Conservation (phyloP, 2,329 filamentous ascomycete species). For the Penicillium janthinellum region DNA sequence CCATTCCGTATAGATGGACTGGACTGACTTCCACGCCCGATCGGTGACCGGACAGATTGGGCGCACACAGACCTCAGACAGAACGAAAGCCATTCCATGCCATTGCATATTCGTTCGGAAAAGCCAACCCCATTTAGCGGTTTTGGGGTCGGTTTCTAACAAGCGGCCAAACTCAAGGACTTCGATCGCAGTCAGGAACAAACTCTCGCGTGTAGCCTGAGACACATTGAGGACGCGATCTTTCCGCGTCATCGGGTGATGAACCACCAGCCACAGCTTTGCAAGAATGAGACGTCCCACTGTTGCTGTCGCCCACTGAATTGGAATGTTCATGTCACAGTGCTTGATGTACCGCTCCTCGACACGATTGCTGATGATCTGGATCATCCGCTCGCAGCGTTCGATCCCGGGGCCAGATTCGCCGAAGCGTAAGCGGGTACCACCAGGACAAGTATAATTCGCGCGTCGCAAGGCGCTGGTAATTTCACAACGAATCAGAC, state of each 20-base stretch:
- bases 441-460: slow-evolving; percentile 39
- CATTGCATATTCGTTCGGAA: slow-evolving; percentile 67
- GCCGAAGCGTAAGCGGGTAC: slow-evolving; percentile 22
- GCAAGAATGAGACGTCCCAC: slow-evolving; percentile 71
- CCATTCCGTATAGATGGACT: slow-evolving; percentile 46
- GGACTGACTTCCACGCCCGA: slow-evolving; percentile 62
- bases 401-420: slow-evolving; percentile 27
- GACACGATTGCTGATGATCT: slow-evolving; percentile 56
- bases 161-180: slow-evolving; percentile 71
- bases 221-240: slow-evolving; percentile 58
- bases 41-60: slow-evolving; percentile 60
- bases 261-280: slow-evolving; percentile 76
- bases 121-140: slow-evolving; percentile 66
- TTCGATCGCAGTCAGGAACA: slow-evolving; percentile 73
- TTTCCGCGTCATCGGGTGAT: slow-evolving; percentile 70
- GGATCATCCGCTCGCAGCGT: slow-evolving; percentile 50
- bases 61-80: slow-evolving; percentile 61
- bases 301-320: slow-evolving; percentile 70
- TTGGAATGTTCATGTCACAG: slow-evolving; percentile 53
- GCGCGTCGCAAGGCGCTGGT: slow-evolving; percentile 46
- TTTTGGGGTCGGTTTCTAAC: slow-evolving; percentile 64
- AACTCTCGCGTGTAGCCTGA: slow-evolving; percentile 65
- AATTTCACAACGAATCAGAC: slow-evolving; percentile 57
- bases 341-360: slow-evolving; percentile 59
- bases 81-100: slow-evolving; percentile 64